Base-by-base conservation (phyloP, 192 early-diverging fungal genomes). In the Cetraspora pellucida region DNA sequence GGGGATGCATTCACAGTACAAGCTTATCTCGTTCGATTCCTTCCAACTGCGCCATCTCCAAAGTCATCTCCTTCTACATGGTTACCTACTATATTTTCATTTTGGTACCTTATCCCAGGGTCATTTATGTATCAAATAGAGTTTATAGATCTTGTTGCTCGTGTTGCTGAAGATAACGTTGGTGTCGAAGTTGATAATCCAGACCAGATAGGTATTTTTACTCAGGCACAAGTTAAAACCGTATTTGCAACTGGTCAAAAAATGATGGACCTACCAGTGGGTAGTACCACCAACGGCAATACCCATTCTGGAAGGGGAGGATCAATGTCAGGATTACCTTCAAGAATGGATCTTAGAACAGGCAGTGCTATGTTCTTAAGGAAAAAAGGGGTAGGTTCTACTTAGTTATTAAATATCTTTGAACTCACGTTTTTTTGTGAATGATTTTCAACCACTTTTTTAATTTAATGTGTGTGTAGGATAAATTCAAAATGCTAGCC, bases 71-170 rank as follows among this genome's bases (percentile, higher is more conserved):
- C 89, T 11, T 81, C 84, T 63, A 81, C 81, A 9, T 95, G 94
- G 90, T 78, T 97, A 28, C 93, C 94, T 27, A 93, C 92, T 10
- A 77, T 95, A 10, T 96, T 97, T 75, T 85, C 90, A 57, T 78
- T 97, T 13, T 96, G 95, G 95, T 91, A 90, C 10, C 85, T 91
- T 50, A 83, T 89, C n/a, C 86, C 87, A 16, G 83, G 85, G 46
- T 87, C 85, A 7, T 77, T 80, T 7, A 82, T 85, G 1, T 91
- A 89, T 74, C 92, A 94, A 78, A 82, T 86, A 10, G 87, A 91
- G 59, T 91, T 95, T 66, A 77, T 95, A 44, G 87, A 89, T 19
- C 74, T 97, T 10, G 70, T 98, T 9, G 87, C 90, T 2, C 87
- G 87, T 1, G 85, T 98, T 55, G 90, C 93, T 5, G 81, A 80